A percentile compares a stretch with the other conserved stretches of the same genome.
Conservation (phyloP, 345 rosid species). For the Heritiera littoralis region DNA sequence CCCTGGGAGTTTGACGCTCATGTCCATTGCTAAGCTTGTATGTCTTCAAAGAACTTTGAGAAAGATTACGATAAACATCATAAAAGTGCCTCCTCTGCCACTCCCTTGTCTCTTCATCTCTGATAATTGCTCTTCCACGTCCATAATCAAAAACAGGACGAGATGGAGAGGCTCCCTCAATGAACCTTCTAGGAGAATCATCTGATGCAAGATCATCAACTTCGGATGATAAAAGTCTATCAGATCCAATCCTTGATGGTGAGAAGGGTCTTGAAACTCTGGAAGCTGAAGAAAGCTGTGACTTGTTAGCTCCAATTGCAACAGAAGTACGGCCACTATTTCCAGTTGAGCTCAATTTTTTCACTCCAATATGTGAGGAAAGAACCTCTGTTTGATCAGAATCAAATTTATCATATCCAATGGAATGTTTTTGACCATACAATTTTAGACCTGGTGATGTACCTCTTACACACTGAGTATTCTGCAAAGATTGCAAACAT, state of each 20-base stretch:
- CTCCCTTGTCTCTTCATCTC: slow-evolving; percentile 59
- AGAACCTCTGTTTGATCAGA: slow-evolving; percentile 50
- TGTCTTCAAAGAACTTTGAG: slow-evolving; percentile 39
- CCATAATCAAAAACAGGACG: slow-evolving; percentile 56
- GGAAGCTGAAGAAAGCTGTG: slow-evolving; percentile 42
- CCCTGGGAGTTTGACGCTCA: slow-evolving; percentile 75
- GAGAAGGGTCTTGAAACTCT: slow-evolving; percentile 43
- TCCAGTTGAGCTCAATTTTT: slow-evolving; percentile 49
- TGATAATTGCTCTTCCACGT: slow-evolving; percentile 43
- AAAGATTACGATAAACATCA: slow-evolving; percentile 44
- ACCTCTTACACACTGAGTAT: slow-evolving; percentile 49
- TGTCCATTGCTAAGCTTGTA: slow-evolving; percentile 49
- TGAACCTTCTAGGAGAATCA: slow-evolving; percentile 59
- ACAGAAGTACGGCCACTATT: slow-evolving; percentile 47
- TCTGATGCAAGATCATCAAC: slow-evolving; percentile 42
- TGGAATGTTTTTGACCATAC: slow-evolving; percentile 44
- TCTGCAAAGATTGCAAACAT: slow-evolving; percentile 33
- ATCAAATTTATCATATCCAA: slow-evolving; percentile 52
- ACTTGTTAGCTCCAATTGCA: slow-evolving; percentile 50
- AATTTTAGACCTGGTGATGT: slow-evolving; percentile 43
- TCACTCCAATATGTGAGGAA: slow-evolving; percentile 51
- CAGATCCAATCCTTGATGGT: slow-evolving; percentile 45
- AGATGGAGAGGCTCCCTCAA: slow-evolving; percentile 64
- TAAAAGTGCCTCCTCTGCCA: slow-evolving; percentile 54
- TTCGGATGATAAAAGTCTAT: slow-evolving; percentile 42